Evolutionary conservation across 2,329 filamentous ascomycete genomes (phyloP), one percentile per base, ranked within the genome.

Genomic region (Emergomyces orientalis): DNA sequence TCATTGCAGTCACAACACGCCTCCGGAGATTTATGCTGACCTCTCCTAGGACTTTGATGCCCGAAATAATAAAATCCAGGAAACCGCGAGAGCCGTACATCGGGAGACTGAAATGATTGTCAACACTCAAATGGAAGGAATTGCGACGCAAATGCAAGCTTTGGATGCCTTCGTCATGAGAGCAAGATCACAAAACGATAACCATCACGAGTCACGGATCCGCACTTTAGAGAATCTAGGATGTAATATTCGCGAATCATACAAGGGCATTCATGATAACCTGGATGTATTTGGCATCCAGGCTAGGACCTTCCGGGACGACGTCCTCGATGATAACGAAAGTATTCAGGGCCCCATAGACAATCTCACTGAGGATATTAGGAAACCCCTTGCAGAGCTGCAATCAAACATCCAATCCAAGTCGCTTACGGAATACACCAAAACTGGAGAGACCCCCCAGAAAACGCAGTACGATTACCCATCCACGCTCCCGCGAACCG

Each of bases 61-160:
- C 11, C 57, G 58, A 27, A 95, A 91, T 69, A 86, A 82, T n/a
- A 87, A 88, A 6, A 93, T 99, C 69, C 90, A 93, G 68, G 82
- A 84, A 8, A 89, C 89, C 0, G 92, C 93, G 0, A 88, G 89
- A 69, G 90, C 90, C 2, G 91, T 97, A 1, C 92, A 99, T 68
- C 88, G 89, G 41, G 89, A 96, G 76, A 97, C 93, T 0, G 86
- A 96, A 37, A 87, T 88, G 7, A 93, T 95, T 63, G 92, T 97
- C 14, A 89, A 93, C 70, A 87, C 89, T 63, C 94, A 99, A 76
- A 89, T 95, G 78, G 83, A 84, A 62, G 90, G 96, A 68, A 88
- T 99, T 71, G 88, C 89, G 65, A 83, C 82, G n/a, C 91, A 97
- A 75, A 92, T 99, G 84, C 85, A 87, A 63, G 89, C 90, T 1